Evolutionary conservation across 2,329 filamentous ascomycete genomes (phyloP), one percentile per base, ranked within the genome.

Genomic region (Cladophialophora yegresii): DNA sequence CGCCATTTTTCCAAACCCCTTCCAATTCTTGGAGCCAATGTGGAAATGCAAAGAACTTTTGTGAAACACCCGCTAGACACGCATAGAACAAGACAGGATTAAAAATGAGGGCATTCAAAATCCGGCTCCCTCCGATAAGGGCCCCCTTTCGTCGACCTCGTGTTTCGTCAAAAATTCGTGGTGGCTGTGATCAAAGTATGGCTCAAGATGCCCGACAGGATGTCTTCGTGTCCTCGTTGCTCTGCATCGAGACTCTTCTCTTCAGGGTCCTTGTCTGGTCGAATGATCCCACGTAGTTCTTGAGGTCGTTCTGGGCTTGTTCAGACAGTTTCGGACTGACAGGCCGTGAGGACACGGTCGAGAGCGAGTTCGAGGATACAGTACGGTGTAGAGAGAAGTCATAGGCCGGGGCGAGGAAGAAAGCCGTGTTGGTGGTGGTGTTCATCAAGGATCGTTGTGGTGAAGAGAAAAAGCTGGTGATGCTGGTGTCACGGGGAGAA

Each of bases 211-310:
- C 47, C 50, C 47, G 61, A 16, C 36, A 61, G 23, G 54, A 59
- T 16, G 58, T 20, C 45, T 62, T 63, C 32, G 47, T 54, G n/a
- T 66, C 61, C 47, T 67, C 66, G 45, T 67, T 69, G 69, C 69
- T 67, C 59, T 70, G 69, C 70, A 71, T 68, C 0, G 70, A 71
- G 22, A 71, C 69, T 67, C 70, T 70, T 68, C 79, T 74, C 66
- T 77, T 79, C 64, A 79, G 73, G 65, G 80, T 77, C 47, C 90
- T 85, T 63, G 89, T 88, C 70, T 92, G 90, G 77, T 97, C 93
- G 75, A 97, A 96, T 1, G 90, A 92, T 74, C 89, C 90, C 70
- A 91, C 90, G 77, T 97, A 97, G 70, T 89, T 89, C 74, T 89
- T 87, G 40, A 97, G 85, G 76, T 96, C 92, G 76, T 86, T 87